Evolutionary conservation across 75 land plant genomes (phyloP).

Genomic region (Ceratopteris richardii): DNA sequence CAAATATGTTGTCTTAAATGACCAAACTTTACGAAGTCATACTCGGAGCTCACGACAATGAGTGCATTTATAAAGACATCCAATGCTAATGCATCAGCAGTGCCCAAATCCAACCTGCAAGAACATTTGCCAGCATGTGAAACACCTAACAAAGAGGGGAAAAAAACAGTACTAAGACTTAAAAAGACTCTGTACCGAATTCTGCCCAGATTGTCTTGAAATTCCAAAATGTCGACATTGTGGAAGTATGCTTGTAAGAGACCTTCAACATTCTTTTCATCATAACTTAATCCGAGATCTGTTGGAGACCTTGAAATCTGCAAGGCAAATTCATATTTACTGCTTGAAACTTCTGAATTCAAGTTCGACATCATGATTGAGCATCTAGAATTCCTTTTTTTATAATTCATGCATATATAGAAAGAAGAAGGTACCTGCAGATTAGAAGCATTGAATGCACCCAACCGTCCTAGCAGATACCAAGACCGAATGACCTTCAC

Average conservation of each 20-base stretch:
- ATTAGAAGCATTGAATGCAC: slow-evolving; percentile 86
- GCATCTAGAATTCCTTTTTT: too few relatives aligned
- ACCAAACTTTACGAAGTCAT: too few relatives aligned
- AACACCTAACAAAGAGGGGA: background rate
- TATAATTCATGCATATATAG: too few relatives aligned
- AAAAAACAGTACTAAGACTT: background rate
- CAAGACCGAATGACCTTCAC: slow-evolving; percentile 85
- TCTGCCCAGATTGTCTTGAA: slow-evolving; percentile 31
- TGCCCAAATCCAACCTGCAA: slow-evolving; percentile 36
- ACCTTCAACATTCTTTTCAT: slow-evolving; percentile 14
- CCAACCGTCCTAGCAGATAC: slow-evolving; percentile 91
- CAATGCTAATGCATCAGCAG: slow-evolving; percentile 28
- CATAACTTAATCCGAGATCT: slow-evolving; percentile 19
- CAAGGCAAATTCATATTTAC: too few relatives aligned
- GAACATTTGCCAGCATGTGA: background rate
- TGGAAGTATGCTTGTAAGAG: slow-evolving; percentile 27
- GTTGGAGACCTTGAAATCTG: slow-evolving; percentile 28
- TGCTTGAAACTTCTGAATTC: too few relatives aligned
- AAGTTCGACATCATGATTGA: too few relatives aligned
- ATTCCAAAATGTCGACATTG: slow-evolving; percentile 30
- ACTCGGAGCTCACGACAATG: slow-evolving; percentile 33
- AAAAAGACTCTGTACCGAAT: slow-evolving; percentile 14
- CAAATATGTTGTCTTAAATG: too few relatives aligned
- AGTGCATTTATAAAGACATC: slow-evolving; percentile 34
- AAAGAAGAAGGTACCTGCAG: slow-evolving; percentile 50